These are phyloP conservation scores for Lipomyces oligophaga DNA, from an alignment of 805 yeast genomes.

Conservation along the genomic window DNA sequence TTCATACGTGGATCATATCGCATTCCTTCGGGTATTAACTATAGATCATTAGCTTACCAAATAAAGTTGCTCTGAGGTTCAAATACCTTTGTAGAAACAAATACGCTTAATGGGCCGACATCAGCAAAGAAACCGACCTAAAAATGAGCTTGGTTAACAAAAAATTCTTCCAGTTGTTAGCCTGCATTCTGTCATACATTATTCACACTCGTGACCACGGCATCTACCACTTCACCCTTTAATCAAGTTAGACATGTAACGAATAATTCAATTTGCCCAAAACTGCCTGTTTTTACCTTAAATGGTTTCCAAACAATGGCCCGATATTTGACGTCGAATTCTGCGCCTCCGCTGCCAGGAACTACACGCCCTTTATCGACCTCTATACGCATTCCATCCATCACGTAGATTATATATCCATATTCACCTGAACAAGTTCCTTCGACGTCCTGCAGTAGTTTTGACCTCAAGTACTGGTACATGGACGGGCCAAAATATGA, in stretches of 20 bases:
- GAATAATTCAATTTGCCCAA: not conserved
- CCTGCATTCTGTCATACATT: constrained; percentile 38
- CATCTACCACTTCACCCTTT: constrained; percentile 93
- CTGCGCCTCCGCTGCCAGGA: constrained; percentile 91
- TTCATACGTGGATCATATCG: constrained; percentile 89
- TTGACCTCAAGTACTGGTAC: constrained; percentile 88
- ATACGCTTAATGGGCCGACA: constrained; percentile 94
- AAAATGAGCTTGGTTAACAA: too few relatives aligned
- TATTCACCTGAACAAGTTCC: constrained; percentile 99
- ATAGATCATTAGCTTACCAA: not conserved
- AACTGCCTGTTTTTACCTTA: too few relatives aligned
- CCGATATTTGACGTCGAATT: constrained; percentile 89
- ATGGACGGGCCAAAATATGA: constrained; percentile 96
- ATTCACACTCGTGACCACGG: constrained; percentile 87
- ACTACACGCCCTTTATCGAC: constrained; percentile 91
- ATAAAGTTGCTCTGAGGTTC: not conserved
- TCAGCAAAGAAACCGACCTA: constrained; percentile 93
- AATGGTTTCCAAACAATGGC: constrained; percentile 99
- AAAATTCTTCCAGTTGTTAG: too few relatives aligned
- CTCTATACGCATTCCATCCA: constrained; percentile 90
- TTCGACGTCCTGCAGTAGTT: constrained; percentile 90
- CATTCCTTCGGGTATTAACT: constrained; percentile 88
- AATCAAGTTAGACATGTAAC: not conserved
- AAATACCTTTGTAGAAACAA: constrained; percentile 78
- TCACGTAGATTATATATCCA: constrained; percentile 93